Conservation (phyloP, 1,284 basidiomycete species). For the Moniliella sp. region DNA sequence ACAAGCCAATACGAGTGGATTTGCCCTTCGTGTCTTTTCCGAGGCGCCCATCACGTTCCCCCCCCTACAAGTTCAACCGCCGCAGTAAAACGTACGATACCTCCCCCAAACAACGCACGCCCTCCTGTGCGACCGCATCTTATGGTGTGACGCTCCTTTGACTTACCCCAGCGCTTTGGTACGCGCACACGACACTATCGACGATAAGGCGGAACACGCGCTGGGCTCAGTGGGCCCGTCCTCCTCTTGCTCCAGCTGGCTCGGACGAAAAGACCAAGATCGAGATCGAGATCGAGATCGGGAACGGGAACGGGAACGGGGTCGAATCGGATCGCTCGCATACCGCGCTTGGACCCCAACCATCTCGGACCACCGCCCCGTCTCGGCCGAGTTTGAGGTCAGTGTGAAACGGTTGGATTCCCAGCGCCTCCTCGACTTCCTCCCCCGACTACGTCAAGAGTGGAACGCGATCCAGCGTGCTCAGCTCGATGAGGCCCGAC, state of each 20-base stretch:
- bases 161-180: no score
- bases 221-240: no score
- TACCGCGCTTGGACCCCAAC: constrained; percentile 30
- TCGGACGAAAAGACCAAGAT: no score
- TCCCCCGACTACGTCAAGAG: no score
- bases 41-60: constrained; percentile 50
- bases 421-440: no score
- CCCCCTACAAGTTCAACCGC: constrained; percentile 86
- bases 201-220: no score
- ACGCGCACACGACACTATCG: no score
- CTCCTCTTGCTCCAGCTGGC: no score
- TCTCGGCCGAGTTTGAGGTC: constrained; percentile 7
- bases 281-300: no score
- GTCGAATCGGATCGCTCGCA: constrained; percentile 7
- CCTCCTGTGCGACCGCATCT: constrained; percentile 84
- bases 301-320: no score
- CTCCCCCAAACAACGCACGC: constrained; percentile 64
- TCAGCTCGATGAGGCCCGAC: no score
- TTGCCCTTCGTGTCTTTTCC: constrained; percentile 58
- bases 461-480: no score
- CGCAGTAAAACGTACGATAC: constrained; percentile 55
- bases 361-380: constrained; percentile 32
- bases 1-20: constrained; percentile 67
- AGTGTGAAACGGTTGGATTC: constrained; percentile 4
- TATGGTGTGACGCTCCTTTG: constrained; percentile 60